Evolutionary conservation across 2,329 filamentous ascomycete genomes (phyloP).

Genomic region (Keithomyces neogunnii): DNA sequence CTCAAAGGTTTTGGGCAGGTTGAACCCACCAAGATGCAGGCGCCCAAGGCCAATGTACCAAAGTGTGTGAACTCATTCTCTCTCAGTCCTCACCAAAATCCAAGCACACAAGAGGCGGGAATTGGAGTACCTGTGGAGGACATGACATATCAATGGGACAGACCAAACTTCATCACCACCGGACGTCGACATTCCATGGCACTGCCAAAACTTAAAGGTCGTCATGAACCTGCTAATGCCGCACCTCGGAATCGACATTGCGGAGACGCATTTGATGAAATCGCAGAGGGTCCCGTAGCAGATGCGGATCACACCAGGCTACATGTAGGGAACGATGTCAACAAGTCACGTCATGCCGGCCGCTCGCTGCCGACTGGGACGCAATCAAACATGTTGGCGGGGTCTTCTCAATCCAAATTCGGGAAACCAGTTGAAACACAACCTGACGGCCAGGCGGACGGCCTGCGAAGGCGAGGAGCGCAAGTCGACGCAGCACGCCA

Average conservation of each 20-base stretch:
- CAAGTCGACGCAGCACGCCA: neutral
- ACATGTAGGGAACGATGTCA: neutral
- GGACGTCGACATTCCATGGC: slow-evolving; percentile 7
- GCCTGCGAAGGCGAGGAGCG: neutral
- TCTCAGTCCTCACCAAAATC: slow-evolving; percentile 6
- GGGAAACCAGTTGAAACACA: neutral
- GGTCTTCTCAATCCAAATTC: neutral
- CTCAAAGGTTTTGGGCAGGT: neutral
- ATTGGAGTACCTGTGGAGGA: neutral
- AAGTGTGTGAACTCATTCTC: neutral
- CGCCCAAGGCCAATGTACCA: neutral
- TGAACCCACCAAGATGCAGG: slow-evolving; percentile 1
- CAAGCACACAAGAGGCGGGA: neutral
- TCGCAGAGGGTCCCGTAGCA: neutral
- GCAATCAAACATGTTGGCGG: neutral
- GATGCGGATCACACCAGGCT: neutral
- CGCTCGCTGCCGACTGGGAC: neutral
- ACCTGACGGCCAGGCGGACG: neutral
- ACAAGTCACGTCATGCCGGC: neutral
- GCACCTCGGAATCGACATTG: neutral
- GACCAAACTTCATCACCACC: slow-evolving; percentile 9
- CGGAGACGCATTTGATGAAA: neutral
- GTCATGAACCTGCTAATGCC: neutral
- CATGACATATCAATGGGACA: neutral
- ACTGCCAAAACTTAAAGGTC: slow-evolving; percentile 3